These are phyloP conservation scores for Barnettozyma botsteinii DNA, from an alignment of 805 yeast species.

Conservation along the genomic window DNA sequence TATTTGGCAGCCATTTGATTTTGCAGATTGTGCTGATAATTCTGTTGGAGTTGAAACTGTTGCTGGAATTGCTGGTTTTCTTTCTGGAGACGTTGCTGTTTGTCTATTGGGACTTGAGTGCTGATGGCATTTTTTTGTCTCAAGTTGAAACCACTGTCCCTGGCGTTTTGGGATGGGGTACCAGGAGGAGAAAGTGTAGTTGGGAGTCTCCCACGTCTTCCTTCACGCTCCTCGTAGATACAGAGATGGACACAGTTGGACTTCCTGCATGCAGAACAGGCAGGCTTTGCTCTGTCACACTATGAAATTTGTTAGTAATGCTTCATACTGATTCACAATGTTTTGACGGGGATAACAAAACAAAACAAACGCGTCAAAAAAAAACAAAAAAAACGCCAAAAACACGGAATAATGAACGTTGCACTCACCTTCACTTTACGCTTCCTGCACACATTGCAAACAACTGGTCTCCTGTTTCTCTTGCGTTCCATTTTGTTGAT, in stretches of 20 bases:
- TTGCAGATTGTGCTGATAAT: slow-evolving; percentile 17
- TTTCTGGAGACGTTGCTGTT: slow-evolving; percentile 4
- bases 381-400: background rate
- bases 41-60: slow-evolving; percentile 16
- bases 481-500: slow-evolving; percentile 4
- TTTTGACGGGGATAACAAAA: slow-evolving; percentile 7
- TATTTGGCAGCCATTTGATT: slow-evolving; percentile 21
- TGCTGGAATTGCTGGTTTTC: slow-evolving; percentile 18
- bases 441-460: slow-evolving; percentile 26
- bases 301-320: slow-evolving; percentile 4
- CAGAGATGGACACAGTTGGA: slow-evolving; percentile 23
- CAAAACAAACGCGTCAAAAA: slow-evolving; percentile 9
- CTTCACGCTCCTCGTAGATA: slow-evolving; percentile 20
- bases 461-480: slow-evolving; percentile 25
- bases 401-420: no score
- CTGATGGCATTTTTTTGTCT: slow-evolving; percentile 3
- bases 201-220: slow-evolving; percentile 9
- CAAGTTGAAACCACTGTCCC: background rate
- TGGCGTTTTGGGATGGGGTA: background rate
- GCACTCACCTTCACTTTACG: slow-evolving; percentile 26
- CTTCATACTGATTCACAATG: background rate
- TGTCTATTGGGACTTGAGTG: slow-evolving; percentile 4
- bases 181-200: background rate
- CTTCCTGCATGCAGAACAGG: slow-evolving; percentile 23
- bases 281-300: slow-evolving; percentile 27